phyloP scores from a whole-genome alignment of 2,329 filamentous ascomycete genomes.

The Botrytis paeoniae region DNA sequence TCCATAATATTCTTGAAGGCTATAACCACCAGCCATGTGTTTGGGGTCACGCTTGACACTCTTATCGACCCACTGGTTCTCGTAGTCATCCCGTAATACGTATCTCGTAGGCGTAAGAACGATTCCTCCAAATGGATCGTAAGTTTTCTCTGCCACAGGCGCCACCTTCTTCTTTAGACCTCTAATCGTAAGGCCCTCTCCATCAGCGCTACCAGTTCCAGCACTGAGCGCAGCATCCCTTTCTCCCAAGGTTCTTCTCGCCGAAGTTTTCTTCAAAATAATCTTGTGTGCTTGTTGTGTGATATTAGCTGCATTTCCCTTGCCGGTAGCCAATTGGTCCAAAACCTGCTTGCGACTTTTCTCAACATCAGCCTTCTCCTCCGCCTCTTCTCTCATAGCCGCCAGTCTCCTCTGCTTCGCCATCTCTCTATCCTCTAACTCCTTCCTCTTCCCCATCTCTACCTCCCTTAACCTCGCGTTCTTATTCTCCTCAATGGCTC shows the following conservation, averaged over 20 bases:
- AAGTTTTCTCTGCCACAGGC: constrained; percentile 67
- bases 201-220: constrained; percentile 24
- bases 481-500: constrained; percentile 62
- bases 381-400: constrained; percentile 65
- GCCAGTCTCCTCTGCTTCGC: constrained; percentile 60
- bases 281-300: constrained; percentile 56
- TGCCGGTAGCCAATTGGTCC: constrained; percentile 61
- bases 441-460: constrained; percentile 50
- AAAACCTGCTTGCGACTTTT: constrained; percentile 68
- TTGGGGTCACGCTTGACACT: constrained; percentile 61
- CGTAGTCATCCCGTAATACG: constrained; percentile 65
- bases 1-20: constrained; percentile 75
- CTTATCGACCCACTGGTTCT: constrained; percentile 70
- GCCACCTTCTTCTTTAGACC: constrained; percentile 68
- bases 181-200: constrained; percentile 61
- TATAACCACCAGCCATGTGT: constrained; percentile 78
- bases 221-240: constrained; percentile 24
- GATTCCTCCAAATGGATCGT: constrained; percentile 84
- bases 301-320: constrained; percentile 57
- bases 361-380: constrained; percentile 62
- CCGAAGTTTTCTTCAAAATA: constrained; percentile 68
- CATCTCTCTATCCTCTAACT: constrained; percentile 65
- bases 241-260: constrained; percentile 46
- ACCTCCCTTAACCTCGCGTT: constrained; percentile 54
- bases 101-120: constrained; percentile 68